Percentiles rank a stretch among this genome's conserved stretches.
These are phyloP conservation scores for Musa troglodytarum DNA, from an alignment of 176 grass and related monocot genomes.

Conservation along the genomic window DNA sequence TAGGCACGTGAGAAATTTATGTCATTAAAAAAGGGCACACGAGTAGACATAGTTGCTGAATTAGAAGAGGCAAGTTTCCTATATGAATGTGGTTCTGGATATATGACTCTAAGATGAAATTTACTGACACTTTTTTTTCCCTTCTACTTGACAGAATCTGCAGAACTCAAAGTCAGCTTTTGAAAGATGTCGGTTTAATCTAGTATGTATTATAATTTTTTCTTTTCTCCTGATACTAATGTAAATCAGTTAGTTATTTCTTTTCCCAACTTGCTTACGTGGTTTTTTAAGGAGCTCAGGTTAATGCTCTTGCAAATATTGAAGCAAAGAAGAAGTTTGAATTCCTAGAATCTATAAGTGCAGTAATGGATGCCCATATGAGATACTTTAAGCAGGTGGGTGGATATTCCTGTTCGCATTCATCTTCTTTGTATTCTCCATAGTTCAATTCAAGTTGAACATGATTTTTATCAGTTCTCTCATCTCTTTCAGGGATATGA, in stretches of 20 bases:
- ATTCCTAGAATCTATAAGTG: constrained; percentile 95
- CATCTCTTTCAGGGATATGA: constrained; percentile 67
- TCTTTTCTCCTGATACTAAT: constrained; percentile 13
- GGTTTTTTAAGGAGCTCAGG: constrained; percentile 60
- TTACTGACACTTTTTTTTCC: neutral
- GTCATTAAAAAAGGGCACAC: constrained; percentile 79
- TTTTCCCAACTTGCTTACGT: constrained; percentile 18
- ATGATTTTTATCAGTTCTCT: constrained; percentile 25
- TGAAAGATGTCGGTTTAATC: constrained; percentile 84
- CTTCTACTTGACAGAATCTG: constrained; percentile 58
- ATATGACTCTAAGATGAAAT: neutral
- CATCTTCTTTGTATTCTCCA: neutral
- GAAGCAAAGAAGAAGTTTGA: constrained; percentile 97
- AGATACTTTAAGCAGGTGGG: constrained; percentile 97
- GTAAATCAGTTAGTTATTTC: constrained; percentile 23
- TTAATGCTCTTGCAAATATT: constrained; percentile 69
- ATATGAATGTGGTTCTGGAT: neutral
- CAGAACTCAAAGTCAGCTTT: constrained; percentile 88
- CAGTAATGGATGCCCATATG: constrained; percentile 98
- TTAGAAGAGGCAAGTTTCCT: constrained; percentile 69
- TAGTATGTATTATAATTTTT: constrained; percentile 54
- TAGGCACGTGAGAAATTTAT: constrained; percentile 96
- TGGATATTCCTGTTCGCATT: constrained; percentile 19
- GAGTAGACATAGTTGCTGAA: constrained; percentile 61
- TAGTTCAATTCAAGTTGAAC: constrained; percentile 23